These are phyloP conservation scores for Neoarthrinium moseri DNA, from an alignment of 2,329 filamentous ascomycete genomes.

Conservation along the genomic window DNA sequence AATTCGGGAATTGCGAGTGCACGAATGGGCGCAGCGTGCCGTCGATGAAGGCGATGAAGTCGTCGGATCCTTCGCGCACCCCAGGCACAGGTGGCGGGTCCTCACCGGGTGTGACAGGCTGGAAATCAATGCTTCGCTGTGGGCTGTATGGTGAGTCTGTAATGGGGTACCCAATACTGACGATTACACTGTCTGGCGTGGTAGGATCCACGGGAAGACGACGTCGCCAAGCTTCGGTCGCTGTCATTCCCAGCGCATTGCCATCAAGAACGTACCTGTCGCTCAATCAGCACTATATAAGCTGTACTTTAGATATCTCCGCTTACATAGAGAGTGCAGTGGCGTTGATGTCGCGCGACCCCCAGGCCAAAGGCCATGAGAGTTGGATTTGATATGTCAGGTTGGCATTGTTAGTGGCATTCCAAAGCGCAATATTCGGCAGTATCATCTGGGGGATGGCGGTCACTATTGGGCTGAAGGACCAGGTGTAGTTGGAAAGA, in stretches of 20 bases:
- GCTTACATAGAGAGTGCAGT: slow-evolving; percentile 1
- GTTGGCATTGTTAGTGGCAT: slow-evolving; percentile 12
- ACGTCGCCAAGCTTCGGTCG: slow-evolving; percentile 22
- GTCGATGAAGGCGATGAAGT: background rate
- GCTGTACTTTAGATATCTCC: background rate
- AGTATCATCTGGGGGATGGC: slow-evolving; percentile 12
- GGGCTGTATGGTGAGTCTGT: slow-evolving; percentile 19
- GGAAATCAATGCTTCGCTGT: slow-evolving; percentile 22
- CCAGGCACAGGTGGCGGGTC: slow-evolving; percentile 8
- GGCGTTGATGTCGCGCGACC: background rate
- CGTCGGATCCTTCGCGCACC: background rate
- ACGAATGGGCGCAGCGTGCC: background rate
- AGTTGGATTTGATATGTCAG: slow-evolving; percentile 14
- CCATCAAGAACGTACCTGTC: slow-evolving; percentile 23
- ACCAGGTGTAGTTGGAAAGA: slow-evolving; percentile 14
- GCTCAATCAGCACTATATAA: background rate
- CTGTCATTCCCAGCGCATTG: slow-evolving; percentile 23
- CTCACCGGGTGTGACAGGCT: slow-evolving; percentile 15
- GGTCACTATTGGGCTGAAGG: slow-evolving; percentile 11
- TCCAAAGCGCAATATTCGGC: slow-evolving; percentile 16
- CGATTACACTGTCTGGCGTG: slow-evolving; percentile 23
- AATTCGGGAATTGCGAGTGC: background rate
- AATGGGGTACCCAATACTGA: slow-evolving; percentile 25
- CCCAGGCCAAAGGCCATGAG: slow-evolving; percentile 16
- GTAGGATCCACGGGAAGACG: slow-evolving; percentile 19